These are phyloP conservation scores for Fusarium fujikuroi DNA, from an alignment of 2,329 filamentous ascomycete genomes.

Conservation along the genomic window DNA sequence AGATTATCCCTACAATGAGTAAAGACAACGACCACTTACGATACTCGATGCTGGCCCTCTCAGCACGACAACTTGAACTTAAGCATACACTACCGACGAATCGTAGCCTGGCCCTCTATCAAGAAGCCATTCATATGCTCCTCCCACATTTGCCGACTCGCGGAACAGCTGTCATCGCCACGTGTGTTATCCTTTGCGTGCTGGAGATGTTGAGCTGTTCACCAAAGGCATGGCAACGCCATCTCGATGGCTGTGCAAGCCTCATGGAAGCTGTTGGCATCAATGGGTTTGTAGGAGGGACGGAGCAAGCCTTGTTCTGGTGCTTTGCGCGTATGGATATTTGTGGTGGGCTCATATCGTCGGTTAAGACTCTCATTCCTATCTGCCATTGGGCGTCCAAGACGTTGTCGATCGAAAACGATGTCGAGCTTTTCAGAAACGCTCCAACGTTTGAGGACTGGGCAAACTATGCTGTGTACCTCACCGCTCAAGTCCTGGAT, in stretches of 20 bases:
- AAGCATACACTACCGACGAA: conserved; percentile 51
- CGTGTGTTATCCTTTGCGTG: conserved; percentile 64
- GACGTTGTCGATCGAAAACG: conserved; percentile 44
- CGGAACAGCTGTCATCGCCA: conserved; percentile 61
- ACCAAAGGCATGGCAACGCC: conserved; percentile 61
- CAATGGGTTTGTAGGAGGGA: conserved; percentile 60
- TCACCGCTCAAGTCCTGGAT: conserved; percentile 57
- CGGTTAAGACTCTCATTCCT: conserved; percentile 61
- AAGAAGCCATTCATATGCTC: conserved; percentile 61
- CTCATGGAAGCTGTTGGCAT: conserved; percentile 62
- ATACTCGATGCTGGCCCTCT: conserved; percentile 62
- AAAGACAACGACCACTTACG: conserved; percentile 56
- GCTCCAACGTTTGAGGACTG: conserved; percentile 56
- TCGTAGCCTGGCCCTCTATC: conserved; percentile 59
- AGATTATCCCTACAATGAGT: conserved; percentile 59
- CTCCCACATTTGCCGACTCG: conserved; percentile 59
- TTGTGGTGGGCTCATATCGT: conserved; percentile 63
- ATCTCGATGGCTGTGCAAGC: conserved; percentile 63
- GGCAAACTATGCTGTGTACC: conserved; percentile 62
- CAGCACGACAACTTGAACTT: conserved; percentile 61
- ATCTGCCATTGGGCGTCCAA: conserved; percentile 57
- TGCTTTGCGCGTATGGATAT: conserved; percentile 66
- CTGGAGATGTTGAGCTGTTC: conserved; percentile 63
- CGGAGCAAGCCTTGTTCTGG: conserved; percentile 64
- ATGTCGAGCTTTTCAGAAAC: conserved; percentile 50